These are phyloP conservation scores for Aspergillus bertholletiae DNA, from an alignment of 495 filamentous ascomycete genomes.

Conservation along the genomic window DNA sequence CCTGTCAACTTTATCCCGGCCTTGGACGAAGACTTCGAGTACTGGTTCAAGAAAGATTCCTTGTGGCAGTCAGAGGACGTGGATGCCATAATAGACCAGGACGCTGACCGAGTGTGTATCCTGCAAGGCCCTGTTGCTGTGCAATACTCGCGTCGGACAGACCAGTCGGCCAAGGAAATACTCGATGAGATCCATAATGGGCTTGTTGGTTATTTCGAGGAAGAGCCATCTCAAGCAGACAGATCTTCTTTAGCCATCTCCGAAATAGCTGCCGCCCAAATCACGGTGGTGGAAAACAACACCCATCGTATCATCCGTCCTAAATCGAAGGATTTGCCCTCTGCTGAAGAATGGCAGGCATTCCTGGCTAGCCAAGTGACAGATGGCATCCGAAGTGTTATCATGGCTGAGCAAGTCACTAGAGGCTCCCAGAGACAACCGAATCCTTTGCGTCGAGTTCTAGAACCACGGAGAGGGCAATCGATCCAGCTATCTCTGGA, in stretches of 20 bases:
- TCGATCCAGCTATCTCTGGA: too few relatives aligned
- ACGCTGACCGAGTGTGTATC: slow-evolving; percentile 35
- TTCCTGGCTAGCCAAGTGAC: too few relatives aligned
- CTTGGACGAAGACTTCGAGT: slow-evolving; percentile 39
- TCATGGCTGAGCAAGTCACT: too few relatives aligned
- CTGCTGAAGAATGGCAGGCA: too few relatives aligned
- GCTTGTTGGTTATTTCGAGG: slow-evolving; percentile 1
- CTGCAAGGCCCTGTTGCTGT: slow-evolving; percentile 40
- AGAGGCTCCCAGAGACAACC: too few relatives aligned
- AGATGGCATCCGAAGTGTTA: too few relatives aligned
- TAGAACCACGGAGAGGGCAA: too few relatives aligned
- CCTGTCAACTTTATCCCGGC: slow-evolving; percentile 37
- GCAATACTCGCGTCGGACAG: slow-evolving; percentile 24
- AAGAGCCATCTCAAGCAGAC: slow-evolving; percentile 14
- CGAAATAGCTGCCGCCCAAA: slow-evolving; percentile 2
- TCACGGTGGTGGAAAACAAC: too few relatives aligned
- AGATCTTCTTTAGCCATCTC: too few relatives aligned
- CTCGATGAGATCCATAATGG: slow-evolving; percentile 31
- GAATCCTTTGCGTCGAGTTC: too few relatives aligned
- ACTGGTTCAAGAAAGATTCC: slow-evolving; percentile 44
- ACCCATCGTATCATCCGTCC: too few relatives aligned
- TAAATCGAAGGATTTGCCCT: too few relatives aligned
- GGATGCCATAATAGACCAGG: slow-evolving; percentile 34
- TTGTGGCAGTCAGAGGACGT: slow-evolving; percentile 43
- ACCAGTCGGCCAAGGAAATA: slow-evolving; percentile 29